Percentiles rank a stretch among this genome's conserved stretches.
Evolutionary conservation across 1,284 basidiomycete species (phyloP).

Genomic region (Thelephora terrestris): DNA sequence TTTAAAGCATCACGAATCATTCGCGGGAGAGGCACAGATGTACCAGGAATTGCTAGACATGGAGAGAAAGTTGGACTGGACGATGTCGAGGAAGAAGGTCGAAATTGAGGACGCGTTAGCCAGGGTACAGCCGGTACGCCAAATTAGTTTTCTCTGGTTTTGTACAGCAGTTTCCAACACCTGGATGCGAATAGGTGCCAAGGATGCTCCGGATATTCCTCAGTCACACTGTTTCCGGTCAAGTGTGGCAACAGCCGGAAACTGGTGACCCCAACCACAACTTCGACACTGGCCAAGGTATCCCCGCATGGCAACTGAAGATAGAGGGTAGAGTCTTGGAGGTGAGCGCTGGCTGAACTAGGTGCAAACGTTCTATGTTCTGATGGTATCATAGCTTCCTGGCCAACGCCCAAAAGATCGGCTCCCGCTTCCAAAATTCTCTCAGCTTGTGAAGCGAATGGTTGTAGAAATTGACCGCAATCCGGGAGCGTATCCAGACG

Average conservation of each 20-base stretch:
- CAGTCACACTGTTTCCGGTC: conserved; percentile 81
- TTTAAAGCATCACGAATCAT: conserved; percentile 54
- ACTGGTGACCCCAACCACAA: conserved; percentile 31
- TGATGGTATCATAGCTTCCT: conserved; percentile 29
- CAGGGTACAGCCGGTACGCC: conserved; percentile 46
- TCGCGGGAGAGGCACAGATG: conserved; percentile 75
- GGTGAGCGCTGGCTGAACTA: conserved; percentile 29
- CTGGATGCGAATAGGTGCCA: conserved; percentile 45
- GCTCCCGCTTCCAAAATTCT: conserved; percentile 67
- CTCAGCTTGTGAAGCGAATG: conserved; percentile 77
- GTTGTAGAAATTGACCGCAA: conserved; percentile 86
- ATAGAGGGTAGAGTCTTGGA: conserved; percentile 85
- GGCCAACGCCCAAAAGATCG: conserved; percentile 64
- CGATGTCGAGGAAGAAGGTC: conserved; percentile 80
- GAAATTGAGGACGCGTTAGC: conserved; percentile 81
- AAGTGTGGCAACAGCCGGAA: conserved; percentile 64
- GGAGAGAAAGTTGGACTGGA: conserved; percentile 94
- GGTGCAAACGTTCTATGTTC: not conserved
- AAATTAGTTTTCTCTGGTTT: not conserved
- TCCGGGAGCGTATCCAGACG: conserved; percentile 72
- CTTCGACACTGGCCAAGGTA: conserved; percentile 58
- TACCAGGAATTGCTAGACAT: conserved; percentile 82
- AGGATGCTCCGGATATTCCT: conserved; percentile 84
- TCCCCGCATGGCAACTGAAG: conserved; percentile 85
- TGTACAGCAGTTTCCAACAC: conserved; percentile 3